Percentiles rank a stretch among this genome's conserved stretches.
phyloP scores from a whole-genome alignment of 495 filamentous ascomycete genomes.

The Neurospora sp. region DNA sequence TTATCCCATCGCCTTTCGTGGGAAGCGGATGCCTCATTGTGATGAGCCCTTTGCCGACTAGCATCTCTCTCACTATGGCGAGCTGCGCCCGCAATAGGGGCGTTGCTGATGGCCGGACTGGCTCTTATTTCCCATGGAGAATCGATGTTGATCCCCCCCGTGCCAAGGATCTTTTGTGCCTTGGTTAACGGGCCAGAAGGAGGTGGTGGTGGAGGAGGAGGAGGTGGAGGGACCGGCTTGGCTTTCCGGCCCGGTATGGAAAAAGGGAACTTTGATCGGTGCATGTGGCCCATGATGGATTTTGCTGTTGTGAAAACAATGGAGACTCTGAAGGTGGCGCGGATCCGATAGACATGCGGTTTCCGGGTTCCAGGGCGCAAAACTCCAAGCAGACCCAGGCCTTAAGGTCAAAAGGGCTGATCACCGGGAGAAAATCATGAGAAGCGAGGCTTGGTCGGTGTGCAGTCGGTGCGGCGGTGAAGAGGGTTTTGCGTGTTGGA shows the following conservation, averaged over 20 bases:
- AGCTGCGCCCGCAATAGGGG: constrained; percentile 33
- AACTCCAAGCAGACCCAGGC: neutral
- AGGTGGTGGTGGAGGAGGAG: neutral
- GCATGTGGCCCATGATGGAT: constrained; percentile 27
- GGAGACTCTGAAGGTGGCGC: neutral
- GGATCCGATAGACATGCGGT: neutral
- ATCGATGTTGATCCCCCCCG: constrained; percentile 21
- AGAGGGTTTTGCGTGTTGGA: neutral
- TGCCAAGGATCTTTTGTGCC: constrained; percentile 36
- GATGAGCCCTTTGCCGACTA: constrained; percentile 6
- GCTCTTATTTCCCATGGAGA: constrained; percentile 35
- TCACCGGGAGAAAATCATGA: constrained; percentile 10
- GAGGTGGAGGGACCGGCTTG: constrained; percentile 16
- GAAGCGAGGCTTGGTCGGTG: neutral
- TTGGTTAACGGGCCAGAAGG: constrained; percentile 24
- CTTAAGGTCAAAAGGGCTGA: constrained; percentile 2
- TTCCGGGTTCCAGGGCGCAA: neutral
- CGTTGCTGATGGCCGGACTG: constrained; percentile 38
- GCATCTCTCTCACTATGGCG: constrained; percentile 15
- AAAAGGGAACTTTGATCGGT: constrained; percentile 43
- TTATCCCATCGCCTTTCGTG: constrained; percentile 29
- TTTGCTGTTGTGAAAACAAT: neutral
- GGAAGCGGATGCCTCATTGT: constrained; percentile 5
- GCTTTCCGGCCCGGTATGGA: constrained; percentile 40
- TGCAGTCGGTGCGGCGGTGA: neutral